These are phyloP conservation scores for Solanum corneliomulleri DNA, from an alignment of 257 asterid species.

Conservation along the genomic window DNA sequence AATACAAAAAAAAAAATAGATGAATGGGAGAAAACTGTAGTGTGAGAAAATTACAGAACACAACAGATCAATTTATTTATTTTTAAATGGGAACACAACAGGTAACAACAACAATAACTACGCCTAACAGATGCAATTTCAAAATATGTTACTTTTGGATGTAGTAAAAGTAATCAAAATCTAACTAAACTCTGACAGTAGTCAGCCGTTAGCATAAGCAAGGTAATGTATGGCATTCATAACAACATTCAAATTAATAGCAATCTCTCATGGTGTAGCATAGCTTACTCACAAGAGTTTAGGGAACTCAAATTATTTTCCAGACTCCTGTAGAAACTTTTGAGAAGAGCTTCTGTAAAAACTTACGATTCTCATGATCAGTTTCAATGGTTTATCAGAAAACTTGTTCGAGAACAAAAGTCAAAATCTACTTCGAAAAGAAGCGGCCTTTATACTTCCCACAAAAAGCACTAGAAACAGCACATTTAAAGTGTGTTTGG, in stretches of 20 bases:
- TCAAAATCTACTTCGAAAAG: background rate
- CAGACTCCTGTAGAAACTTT: background rate
- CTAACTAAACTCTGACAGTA: background rate
- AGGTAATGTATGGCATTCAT: background rate
- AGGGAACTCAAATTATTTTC: background rate
- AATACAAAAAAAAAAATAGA: background rate
- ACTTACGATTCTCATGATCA: background rate
- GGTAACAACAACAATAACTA: background rate
- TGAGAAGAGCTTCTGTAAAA: background rate
- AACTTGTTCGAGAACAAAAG: background rate
- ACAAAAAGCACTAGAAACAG: background rate
- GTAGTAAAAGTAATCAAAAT: background rate
- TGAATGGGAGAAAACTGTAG: background rate
- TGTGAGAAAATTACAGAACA: background rate
- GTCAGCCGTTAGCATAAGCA: background rate
- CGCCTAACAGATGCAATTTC: background rate
- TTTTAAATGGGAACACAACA: background rate
- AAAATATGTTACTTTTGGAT: background rate
- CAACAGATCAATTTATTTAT: background rate
- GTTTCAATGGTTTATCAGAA: background rate
- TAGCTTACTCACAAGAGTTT: background rate
- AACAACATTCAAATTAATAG: background rate
- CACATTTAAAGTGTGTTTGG: background rate
- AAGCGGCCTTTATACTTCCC: background rate
- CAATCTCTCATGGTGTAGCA: background rate